Evolutionary conservation across 108 stramenopile species (phyloP).

Genomic region (Stephanodiscus minutulus): DNA sequence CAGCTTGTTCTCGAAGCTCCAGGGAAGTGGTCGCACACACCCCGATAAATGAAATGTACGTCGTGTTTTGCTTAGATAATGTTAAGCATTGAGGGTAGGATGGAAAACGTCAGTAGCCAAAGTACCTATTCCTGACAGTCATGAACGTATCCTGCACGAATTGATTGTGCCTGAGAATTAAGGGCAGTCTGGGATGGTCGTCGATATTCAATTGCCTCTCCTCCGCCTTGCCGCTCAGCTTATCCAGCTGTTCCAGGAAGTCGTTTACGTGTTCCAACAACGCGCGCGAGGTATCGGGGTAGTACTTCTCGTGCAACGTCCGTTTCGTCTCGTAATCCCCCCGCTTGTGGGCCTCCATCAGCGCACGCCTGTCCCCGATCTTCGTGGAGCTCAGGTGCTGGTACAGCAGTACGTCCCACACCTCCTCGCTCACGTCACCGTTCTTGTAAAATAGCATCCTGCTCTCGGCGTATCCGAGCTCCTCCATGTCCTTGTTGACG

Average conservation of each 20-base stretch:
- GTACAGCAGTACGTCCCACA: slow-evolving; percentile 63
- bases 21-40: no score
- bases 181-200: slow-evolving; percentile 44
- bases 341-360: slow-evolving; percentile 51
- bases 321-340: slow-evolving; percentile 44
- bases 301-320: slow-evolving; percentile 51
- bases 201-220: not conserved
- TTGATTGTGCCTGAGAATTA: slow-evolving; percentile 57
- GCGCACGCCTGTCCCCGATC: slow-evolving; percentile 34
- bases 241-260: slow-evolving; percentile 43
- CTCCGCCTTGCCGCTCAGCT: slow-evolving; percentile 36
- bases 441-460: slow-evolving; percentile 63
- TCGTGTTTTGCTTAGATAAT: no score
- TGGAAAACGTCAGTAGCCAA: not conserved
- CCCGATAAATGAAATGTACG: no score
- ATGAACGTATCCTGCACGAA: slow-evolving; percentile 49
- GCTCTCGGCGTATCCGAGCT: slow-evolving; percentile 56
- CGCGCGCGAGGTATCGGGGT: slow-evolving; percentile 38
- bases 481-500: slow-evolving; percentile 46
- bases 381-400: slow-evolving; percentile 23
- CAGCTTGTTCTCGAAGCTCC: no score
- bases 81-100: no score
- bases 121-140: slow-evolving; percentile 37
- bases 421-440: slow-evolving; percentile 59
- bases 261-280: slow-evolving; percentile 61